Conservation (phyloP, 2,329 filamentous ascomycete genomes). For the Beauveria varroae region DNA sequence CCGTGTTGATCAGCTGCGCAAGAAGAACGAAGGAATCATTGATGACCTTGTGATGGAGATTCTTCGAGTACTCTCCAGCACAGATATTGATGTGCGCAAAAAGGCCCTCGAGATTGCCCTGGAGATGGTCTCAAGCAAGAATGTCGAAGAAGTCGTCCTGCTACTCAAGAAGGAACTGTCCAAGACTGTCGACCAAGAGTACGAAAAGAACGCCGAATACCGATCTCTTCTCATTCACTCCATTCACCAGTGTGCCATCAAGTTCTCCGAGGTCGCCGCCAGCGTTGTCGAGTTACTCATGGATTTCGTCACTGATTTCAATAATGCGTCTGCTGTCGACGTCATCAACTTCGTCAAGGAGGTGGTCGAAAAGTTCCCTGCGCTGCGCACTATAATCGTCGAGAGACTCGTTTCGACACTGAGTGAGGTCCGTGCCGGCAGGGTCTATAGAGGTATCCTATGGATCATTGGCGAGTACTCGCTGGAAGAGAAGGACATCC, state of each 20-base stretch:
- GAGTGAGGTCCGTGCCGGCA: conserved; percentile 88
- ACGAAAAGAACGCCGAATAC: conserved; percentile 96
- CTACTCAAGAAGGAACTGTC: conserved; percentile 94
- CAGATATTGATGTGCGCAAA: conserved; percentile 89
- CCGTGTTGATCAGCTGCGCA: conserved; percentile 78
- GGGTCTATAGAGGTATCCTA: conserved; percentile 91
- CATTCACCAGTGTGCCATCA: conserved; percentile 97
- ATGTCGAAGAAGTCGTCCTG: conserved; percentile 94
- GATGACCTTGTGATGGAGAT: conserved; percentile 98
- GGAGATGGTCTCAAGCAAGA: conserved; percentile 98
- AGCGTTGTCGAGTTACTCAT: conserved; percentile 95
- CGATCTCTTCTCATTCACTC: conserved; percentile 91
- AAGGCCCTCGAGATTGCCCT: conserved; percentile 86
- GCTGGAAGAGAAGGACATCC: conserved; percentile 84
- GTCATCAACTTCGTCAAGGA: conserved; percentile 99
- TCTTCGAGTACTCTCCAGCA: conserved; percentile 84
- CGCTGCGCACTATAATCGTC: conserved; percentile 79
- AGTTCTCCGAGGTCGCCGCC: conserved; percentile 95
- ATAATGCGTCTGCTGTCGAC: conserved; percentile 92
- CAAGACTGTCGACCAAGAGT: conserved; percentile 97
- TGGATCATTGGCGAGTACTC: conserved; percentile 99
- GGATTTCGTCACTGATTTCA: conserved; percentile 99
- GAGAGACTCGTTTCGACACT: conserved; percentile 83
- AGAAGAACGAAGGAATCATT: conserved; percentile 82
- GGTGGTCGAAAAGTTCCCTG: conserved; percentile 95